A percentile compares a stretch with the other conserved stretches of the same genome.
These are phyloP conservation scores for Pleurotus tuber-regium DNA, from an alignment of 768 basidiomycete species.

Conservation along the genomic window DNA sequence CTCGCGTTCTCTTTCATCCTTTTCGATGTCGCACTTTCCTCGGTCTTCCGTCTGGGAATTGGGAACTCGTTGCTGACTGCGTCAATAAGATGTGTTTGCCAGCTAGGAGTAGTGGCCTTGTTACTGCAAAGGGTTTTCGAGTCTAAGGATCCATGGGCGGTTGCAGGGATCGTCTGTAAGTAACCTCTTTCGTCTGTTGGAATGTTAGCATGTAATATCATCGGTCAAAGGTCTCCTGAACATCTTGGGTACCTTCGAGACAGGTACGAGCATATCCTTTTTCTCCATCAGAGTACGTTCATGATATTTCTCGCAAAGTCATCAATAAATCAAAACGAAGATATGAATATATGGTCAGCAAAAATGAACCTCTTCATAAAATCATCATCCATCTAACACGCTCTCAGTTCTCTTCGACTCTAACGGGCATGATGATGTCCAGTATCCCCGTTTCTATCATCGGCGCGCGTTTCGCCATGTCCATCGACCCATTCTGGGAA, in stretches of 20 bases:
- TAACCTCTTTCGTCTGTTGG: slow-evolving; percentile 13
- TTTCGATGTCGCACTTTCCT: slow-evolving; percentile 68
- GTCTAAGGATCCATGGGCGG: slow-evolving; percentile 70
- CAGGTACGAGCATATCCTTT: slow-evolving; percentile 45
- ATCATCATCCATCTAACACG: background rate
- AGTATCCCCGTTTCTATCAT: slow-evolving; percentile 80
- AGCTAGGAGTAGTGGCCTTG: slow-evolving; percentile 72
- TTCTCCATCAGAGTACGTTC: background rate
- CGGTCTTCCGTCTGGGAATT: slow-evolving; percentile 62
- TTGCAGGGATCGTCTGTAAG: slow-evolving; percentile 72
- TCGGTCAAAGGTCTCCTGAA: slow-evolving; percentile 61
- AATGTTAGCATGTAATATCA: background rate
- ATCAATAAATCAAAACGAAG: slow-evolving; percentile 77
- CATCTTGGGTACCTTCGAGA: slow-evolving; percentile 74
- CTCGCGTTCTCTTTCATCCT: slow-evolving; percentile 75
- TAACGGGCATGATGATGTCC: slow-evolving; percentile 68
- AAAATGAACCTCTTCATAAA: background rate
- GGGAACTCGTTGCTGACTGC: slow-evolving; percentile 67
- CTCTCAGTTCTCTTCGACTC: slow-evolving; percentile 59
- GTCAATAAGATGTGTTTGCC: slow-evolving; percentile 70
- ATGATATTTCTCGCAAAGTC: slow-evolving; percentile 37
- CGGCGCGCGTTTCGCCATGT: slow-evolving; percentile 75
- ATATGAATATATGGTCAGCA: slow-evolving; percentile 65
- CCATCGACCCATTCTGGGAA: slow-evolving; percentile 75
- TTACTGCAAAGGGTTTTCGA: slow-evolving; percentile 75